These are phyloP conservation scores for Pythium aquatile DNA, from an alignment of 352 stramenopile species.

Conservation along the genomic window DNA sequence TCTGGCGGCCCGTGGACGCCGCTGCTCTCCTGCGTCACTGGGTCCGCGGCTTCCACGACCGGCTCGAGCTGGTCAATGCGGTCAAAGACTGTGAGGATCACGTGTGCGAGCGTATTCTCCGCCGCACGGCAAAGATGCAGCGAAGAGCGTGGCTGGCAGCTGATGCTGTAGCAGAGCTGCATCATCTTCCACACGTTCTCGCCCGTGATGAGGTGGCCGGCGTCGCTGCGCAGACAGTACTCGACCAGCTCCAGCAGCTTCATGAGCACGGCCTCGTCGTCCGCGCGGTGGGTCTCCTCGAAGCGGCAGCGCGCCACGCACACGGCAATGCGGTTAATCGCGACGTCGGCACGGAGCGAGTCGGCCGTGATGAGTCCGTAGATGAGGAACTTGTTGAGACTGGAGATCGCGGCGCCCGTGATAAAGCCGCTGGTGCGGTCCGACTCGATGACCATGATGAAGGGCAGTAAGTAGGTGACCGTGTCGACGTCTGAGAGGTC, in stretches of 20 bases:
- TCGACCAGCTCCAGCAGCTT: constrained; percentile 97
- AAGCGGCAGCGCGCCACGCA: constrained; percentile 94
- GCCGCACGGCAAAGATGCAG: constrained; percentile 93
- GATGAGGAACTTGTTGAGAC: constrained; percentile 98
- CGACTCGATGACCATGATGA: constrained; percentile 95
- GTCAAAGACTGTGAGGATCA: constrained; percentile 97
- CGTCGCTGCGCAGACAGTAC: constrained; percentile 92
- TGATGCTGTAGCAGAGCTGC: constrained; percentile 96
- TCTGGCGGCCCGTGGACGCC: constrained; percentile 29
- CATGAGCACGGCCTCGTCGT: constrained; percentile 93
- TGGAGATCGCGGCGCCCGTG: constrained; percentile 94
- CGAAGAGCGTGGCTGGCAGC: constrained; percentile 83
- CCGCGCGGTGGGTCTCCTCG: constrained; percentile 92
- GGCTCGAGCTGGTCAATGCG: constrained; percentile 76
- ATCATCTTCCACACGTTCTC: constrained; percentile 95
- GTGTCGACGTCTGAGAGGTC: constrained; percentile 93
- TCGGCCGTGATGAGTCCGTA: constrained; percentile 96
- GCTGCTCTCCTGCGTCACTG: not conserved
- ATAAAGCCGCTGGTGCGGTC: constrained; percentile 95
- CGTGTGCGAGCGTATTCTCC: constrained; percentile 95
- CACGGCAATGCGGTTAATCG: constrained; percentile 93
- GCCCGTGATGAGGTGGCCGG: constrained; percentile 86
- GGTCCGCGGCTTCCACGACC: not conserved
- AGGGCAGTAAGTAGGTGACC: constrained; percentile 93
- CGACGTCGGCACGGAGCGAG: constrained; percentile 83